phyloP scores from a whole-genome alignment of 163 green algal genomes.

The Chlamydomonas reinhardtii region DNA sequence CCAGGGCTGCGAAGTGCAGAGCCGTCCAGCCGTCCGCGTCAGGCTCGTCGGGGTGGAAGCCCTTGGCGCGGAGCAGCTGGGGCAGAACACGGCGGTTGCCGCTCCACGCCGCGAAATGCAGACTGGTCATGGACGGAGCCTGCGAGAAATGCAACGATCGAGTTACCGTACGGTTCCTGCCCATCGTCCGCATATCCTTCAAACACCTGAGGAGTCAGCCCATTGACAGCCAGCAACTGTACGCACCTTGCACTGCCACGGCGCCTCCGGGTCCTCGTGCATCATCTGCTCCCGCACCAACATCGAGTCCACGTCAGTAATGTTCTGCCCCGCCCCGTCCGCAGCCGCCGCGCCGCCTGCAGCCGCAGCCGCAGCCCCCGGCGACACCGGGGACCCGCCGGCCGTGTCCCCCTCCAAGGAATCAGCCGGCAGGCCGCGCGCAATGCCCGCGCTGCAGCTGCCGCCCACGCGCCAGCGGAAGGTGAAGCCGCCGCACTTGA shows the following conservation, averaged over 20 bases:
- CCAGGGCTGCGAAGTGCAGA: conserved; percentile 44
- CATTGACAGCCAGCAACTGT: no score
- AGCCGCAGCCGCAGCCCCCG: neutral
- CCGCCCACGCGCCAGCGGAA: conserved; percentile 27
- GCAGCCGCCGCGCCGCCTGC: neutral
- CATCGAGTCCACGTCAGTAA: conserved; percentile 18
- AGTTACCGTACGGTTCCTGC: neutral
- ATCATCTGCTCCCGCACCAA: conserved; percentile 46
- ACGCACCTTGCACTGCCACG: conserved; percentile 45
- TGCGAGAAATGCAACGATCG: neutral
- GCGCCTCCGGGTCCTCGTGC: conserved; percentile 46
- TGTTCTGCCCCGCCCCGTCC: neutral
- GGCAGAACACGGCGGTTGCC: conserved; percentile 28
- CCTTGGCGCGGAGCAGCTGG: conserved; percentile 9
- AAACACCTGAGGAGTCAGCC: no score
- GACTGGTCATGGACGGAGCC: conserved; percentile 33
- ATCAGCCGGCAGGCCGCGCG: neutral
- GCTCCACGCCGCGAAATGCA: conserved; percentile 40
- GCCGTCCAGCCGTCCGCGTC: conserved; percentile 46
- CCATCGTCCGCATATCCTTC: no score
- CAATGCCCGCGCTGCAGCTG: neutral
- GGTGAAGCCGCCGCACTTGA: conserved; percentile 30
- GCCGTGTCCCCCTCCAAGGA: neutral
- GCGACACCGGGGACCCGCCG: neutral
- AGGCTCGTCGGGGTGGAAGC: conserved; percentile 22